Conservation (phyloP, 2,329 filamentous ascomycete genomes). For the Diatrype stigma region DNA sequence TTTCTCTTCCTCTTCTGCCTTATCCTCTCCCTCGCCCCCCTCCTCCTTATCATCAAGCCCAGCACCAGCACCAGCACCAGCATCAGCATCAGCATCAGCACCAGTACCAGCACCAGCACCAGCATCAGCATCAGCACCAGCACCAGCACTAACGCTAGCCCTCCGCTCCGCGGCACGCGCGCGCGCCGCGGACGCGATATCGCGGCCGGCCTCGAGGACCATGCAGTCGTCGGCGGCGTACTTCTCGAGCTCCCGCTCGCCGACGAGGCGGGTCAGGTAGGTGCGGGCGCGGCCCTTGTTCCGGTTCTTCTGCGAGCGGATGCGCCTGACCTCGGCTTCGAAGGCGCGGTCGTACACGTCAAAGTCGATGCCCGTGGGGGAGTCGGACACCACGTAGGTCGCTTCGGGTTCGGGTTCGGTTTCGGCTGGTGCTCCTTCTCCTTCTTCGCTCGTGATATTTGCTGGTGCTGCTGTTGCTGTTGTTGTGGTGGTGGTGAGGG, state of each 20-base stretch:
- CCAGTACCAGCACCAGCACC: no score
- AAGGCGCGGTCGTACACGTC: constrained; percentile 89
- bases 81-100: no score
- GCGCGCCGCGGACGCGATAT: constrained; percentile 10
- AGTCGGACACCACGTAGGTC: constrained; percentile 67
- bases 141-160: constrained; percentile 6
- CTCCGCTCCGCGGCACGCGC: constrained; percentile 8
- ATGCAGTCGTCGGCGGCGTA: constrained; percentile 33
- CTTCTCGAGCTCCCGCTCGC: constrained; percentile 38
- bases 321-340: constrained; percentile 67
- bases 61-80: no score
- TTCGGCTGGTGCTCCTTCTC: constrained; percentile 16
- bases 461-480: neutral
- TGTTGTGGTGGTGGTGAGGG: neutral
- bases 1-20: neutral
- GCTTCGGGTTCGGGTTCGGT: constrained; percentile 31
- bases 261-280: constrained; percentile 47
- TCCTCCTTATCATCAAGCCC: neutral
- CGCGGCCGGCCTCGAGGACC: constrained; percentile 30
- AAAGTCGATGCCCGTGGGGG: constrained; percentile 77
- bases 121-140: no score
- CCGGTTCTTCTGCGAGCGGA: constrained; percentile 31
- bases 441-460: neutral
- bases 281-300: constrained; percentile 31
- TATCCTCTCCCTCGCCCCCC: neutral